Evolutionary conservation across 371 early-diverging fungal species (phyloP).

Genomic region (Pancytospora philotis): DNA sequence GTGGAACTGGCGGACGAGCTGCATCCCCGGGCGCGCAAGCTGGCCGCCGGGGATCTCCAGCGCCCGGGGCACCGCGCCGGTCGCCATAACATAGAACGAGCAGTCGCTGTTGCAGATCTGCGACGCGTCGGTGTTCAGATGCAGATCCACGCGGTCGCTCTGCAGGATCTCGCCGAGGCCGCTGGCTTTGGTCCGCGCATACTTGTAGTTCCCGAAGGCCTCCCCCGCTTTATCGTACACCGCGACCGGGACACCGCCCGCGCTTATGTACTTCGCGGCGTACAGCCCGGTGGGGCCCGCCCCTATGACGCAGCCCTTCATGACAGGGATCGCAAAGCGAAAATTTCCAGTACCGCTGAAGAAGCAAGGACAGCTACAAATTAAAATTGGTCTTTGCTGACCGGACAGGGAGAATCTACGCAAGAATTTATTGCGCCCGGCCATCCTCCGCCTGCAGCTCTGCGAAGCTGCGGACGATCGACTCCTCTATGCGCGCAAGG

Average conservation of each 20-base stretch:
- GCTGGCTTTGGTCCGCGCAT: constrained; percentile 18
- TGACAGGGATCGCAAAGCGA: no score
- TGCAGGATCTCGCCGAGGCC: constrained; percentile 16
- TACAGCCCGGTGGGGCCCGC: constrained; percentile 50
- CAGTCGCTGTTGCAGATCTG: neutral
- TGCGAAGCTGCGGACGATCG: no score
- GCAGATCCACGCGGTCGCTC: constrained; percentile 20
- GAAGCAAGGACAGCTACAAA: no score
- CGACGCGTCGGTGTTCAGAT: constrained; percentile 16
- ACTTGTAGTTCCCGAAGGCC: constrained; percentile 36
- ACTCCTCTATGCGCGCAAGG: neutral
- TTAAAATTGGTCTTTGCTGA: no score
- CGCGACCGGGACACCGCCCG: neutral
- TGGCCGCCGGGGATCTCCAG: constrained; percentile 4
- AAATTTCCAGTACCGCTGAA: no score
- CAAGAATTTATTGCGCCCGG: no score
- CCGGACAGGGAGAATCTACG: no score
- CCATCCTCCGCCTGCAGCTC: no score
- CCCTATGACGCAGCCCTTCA: constrained; percentile 29
- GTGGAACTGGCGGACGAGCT: constrained; percentile 14
- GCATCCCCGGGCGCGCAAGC: constrained; percentile 3
- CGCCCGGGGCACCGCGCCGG: constrained; percentile 31
- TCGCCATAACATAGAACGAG: constrained; percentile 39
- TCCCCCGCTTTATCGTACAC: constrained; percentile 34
- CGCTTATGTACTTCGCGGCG: constrained; percentile 22